Percentiles rank a stretch among this genome's conserved stretches.
Evolutionary conservation across 2,329 filamentous ascomycete species (phyloP).

Genomic region (Colletotrichum sp.): DNA sequence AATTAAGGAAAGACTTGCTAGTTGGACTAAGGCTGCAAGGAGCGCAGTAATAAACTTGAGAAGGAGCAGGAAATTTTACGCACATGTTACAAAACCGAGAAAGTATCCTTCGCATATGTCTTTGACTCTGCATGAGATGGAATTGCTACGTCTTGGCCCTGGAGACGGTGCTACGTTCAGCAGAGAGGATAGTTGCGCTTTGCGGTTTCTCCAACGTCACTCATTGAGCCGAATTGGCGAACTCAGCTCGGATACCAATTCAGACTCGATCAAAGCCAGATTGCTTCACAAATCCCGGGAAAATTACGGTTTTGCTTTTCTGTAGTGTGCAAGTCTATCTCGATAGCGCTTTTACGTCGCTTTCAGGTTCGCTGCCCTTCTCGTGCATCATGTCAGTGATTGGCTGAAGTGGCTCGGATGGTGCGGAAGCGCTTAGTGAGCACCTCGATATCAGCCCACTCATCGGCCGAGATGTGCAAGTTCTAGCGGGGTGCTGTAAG

Average conservation of each 20-base stretch:
- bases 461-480: background rate
- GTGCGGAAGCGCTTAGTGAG: background rate
- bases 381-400: background rate
- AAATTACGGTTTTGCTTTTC: background rate
- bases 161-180: background rate
- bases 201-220: background rate
- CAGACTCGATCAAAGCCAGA: background rate
- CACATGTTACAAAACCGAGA: background rate
- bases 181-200: background rate
- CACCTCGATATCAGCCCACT: background rate
- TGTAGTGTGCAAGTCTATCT: background rate
- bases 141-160: background rate
- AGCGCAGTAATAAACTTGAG: too few relatives aligned
- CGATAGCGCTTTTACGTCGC: background rate
- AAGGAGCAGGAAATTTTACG: background rate
- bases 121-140: background rate
- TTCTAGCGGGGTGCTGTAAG: background rate
- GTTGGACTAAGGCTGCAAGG: too few relatives aligned
- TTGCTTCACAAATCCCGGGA: background rate
- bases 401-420: background rate
- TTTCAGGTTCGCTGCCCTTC: background rate
- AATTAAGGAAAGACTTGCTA: too few relatives aligned
- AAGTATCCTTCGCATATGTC: background rate
- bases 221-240: background rate
- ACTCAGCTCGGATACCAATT: background rate